Conservation (phyloP, 805 yeast genomes). For the Saturnispora serradocipensis region DNA sequence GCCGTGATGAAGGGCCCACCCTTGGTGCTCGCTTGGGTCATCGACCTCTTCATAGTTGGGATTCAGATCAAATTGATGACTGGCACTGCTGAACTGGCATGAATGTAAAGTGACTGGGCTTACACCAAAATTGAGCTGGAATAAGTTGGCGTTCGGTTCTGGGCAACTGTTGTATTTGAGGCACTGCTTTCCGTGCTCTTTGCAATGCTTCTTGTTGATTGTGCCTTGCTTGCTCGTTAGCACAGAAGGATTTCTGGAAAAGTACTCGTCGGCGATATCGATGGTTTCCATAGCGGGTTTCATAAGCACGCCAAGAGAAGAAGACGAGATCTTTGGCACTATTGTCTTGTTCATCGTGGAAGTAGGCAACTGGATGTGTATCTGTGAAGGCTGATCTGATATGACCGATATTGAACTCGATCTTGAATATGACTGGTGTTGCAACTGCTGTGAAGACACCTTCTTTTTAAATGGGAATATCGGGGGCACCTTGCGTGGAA, state of each 20-base stretch:
- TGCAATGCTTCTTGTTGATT: neutral
- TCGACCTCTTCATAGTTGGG: neutral
- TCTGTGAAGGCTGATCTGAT: neutral
- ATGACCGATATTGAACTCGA: neutral
- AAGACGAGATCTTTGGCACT: neutral
- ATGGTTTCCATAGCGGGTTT: neutral
- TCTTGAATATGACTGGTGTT: neutral
- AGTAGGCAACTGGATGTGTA: neutral
- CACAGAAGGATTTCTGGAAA: slow-evolving; percentile 12
- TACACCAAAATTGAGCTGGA: neutral
- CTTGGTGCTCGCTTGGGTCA: neutral
- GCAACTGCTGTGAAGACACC: slow-evolving; percentile 1
- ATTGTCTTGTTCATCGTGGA: neutral
- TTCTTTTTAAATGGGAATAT: neutral
- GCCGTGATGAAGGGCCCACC: slow-evolving; percentile 10
- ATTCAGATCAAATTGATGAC: neutral
- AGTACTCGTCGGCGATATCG: slow-evolving; percentile 22
- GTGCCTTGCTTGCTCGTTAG: neutral
- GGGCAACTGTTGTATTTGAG: neutral
- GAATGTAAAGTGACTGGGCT: neutral
- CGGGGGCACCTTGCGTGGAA: slow-evolving; percentile 6
- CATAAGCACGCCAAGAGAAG: neutral
- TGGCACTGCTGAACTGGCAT: neutral
- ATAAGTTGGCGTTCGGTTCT: neutral
- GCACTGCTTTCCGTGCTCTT: neutral